Evolutionary conservation across 2,329 filamentous ascomycete genomes (phyloP).

Genomic region (Penicillium thymicola): DNA sequence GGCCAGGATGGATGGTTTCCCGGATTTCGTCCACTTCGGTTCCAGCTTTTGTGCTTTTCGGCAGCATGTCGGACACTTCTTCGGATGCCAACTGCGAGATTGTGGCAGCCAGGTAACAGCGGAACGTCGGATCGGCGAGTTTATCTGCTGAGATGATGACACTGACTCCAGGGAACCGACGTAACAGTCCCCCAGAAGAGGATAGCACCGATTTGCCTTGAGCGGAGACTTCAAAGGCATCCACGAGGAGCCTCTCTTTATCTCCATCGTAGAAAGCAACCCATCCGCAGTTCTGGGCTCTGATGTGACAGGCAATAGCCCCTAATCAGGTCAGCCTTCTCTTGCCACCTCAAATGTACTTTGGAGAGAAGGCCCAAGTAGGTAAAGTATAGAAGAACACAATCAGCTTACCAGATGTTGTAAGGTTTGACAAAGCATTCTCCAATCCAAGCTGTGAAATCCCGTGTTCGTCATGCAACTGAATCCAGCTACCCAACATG

Average conservation of each 20-base stretch:
- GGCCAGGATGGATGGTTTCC: conserved; percentile 48
- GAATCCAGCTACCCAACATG: not conserved
- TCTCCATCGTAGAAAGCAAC: not conserved
- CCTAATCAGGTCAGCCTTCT: not conserved
- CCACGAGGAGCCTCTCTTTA: not conserved
- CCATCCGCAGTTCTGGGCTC: not conserved
- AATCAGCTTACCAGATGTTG: not conserved
- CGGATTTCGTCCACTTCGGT: conserved; percentile 37
- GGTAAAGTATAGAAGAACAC: not conserved
- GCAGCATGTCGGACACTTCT: conserved; percentile 29
- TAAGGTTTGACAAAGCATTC: not conserved
- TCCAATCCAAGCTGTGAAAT: not conserved
- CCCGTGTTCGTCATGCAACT: not conserved
- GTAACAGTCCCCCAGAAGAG: not conserved
- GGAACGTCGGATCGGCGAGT: not conserved
- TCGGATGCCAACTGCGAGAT: not conserved
- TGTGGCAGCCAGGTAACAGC: not conserved
- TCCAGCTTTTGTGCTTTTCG: conserved; percentile 37
- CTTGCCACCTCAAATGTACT: too few relatives aligned
- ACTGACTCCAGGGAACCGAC: not conserved
- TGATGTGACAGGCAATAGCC: not conserved
- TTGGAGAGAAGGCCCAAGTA: too few relatives aligned
- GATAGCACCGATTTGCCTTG: not conserved
- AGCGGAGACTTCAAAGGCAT: not conserved
- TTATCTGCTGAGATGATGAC: not conserved